Evolutionary conservation across 371 early-diverging fungal species (phyloP), one percentile per base, ranked within the genome.

Genomic region (Mucor racemosus): DNA sequence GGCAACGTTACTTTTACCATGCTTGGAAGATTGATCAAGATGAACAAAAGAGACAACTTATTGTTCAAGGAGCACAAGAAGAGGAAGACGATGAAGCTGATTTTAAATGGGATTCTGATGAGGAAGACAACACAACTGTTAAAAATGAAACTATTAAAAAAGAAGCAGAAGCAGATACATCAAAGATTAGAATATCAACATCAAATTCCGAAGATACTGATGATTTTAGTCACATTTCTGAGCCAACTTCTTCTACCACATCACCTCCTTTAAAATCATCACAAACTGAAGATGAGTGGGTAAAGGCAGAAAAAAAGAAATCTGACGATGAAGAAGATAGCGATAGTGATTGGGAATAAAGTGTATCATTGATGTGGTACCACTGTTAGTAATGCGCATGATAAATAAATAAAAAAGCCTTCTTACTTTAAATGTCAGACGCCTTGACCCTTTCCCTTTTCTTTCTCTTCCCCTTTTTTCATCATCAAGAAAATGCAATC

Each of bases 81-180:
- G 21, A 55, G 1, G 48, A 55, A 21, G 74, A 72, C 0, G 67
- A 78, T 11, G 82, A 78, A 36, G 74, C 68, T 11, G 80, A 82
- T 40, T 82, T 82, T 56, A 79, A 77, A 50, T 82, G 82, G 82
- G 82, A 82, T 67, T 74, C 82, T 7, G 82, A 82, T 19, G 82
- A 82, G 26, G 82, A 82, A 70, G 82, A 82, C 6, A 57, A 42
- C 33, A 13, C 34, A 4, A 42, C 66, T 7, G 46, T 55, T 8
- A 66, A 55, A 14, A 31, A 63, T 21, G 54, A 21, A 13, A 40
- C 64, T 35, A 15, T 48, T 58, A 48, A 21, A 33, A 35, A 60
- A 15, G 60, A 38, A 38, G 44, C 44, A 42, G 41, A 63, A 34
- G 38, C 44, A 33, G 62, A 71, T 17, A 46, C 60, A n/a, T 55